Evolutionary conservation across 306 rosid genomes (phyloP), one percentile per base, ranked within the genome.

Genomic region (Sophora flavescens): DNA sequence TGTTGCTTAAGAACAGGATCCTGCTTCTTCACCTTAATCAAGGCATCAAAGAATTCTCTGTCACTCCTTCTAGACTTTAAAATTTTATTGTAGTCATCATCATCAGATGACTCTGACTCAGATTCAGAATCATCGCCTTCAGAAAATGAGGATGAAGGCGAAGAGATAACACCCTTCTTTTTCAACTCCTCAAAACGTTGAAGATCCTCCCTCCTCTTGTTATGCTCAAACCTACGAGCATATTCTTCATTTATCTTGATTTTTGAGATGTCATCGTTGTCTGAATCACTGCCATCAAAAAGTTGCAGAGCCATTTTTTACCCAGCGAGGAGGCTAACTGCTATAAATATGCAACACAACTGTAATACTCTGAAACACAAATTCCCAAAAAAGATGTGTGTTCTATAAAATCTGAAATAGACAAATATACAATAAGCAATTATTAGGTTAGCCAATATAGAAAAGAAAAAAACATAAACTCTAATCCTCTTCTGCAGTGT

Each of bases 181-280:
- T 89, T 86, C 8, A 92, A 74, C 78, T 90, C 98, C 76, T 88
- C 92, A 16, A 77, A 88, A 6, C 92, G 90, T 5, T 95, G 96
- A 62, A 95, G 97, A 50, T 81, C 97, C 84, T 92, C 96, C n/a
- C 97, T 86, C 88, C 75, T 88, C 87, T 95, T 95, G 83, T 95
- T 95, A 88, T 95, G 87, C 82, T 82, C 85, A 72, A 86, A 86
- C 69, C 85, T 83, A 16, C 76, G 68, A 50, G 89, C 85, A 82
- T 66, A 86, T 61, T 77, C 83, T 69, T 83, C 42, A 12, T 92
- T 74, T 70, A 95, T 86, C 84, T 88, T 82, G 47, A 92, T 81
- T 80, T 86, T 79, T 4, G 96, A 81, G 38, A 80, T 52, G 11
- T 86, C 84, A 0, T 89, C 90, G 14, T 63, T 51, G 39, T 95